A percentile compares a stretch with the other conserved stretches of the same genome.
phyloP scores from a whole-genome alignment of 2,329 filamentous ascomycete species.

The Drechslerella dactyloides region DNA sequence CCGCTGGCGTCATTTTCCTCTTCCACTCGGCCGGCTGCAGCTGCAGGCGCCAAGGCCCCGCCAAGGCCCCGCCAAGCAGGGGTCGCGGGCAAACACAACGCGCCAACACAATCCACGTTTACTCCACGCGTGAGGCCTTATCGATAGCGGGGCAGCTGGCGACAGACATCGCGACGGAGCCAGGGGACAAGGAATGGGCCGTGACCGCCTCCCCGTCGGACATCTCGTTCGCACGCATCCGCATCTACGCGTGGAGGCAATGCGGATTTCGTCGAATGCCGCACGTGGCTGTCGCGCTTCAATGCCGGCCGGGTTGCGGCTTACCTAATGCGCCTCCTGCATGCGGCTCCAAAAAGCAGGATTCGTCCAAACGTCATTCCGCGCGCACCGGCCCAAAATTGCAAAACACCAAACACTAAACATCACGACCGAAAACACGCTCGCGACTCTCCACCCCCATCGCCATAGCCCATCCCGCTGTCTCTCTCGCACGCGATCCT shows the following conservation, averaged over 20 bases:
- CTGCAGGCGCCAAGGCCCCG: neutral
- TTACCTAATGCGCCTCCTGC: neutral
- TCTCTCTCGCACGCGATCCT: neutral
- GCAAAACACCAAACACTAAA: too few species aligned
- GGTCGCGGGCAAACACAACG: neutral
- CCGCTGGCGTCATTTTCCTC: neutral
- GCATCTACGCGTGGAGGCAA: too few species aligned
- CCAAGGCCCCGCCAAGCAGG: neutral
- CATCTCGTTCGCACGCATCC: too few species aligned
- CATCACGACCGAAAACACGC: neutral
- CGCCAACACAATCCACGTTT: neutral
- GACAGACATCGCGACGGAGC: too few species aligned
- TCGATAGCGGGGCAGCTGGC: too few species aligned
- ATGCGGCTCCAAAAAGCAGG: constrained; percentile 6
- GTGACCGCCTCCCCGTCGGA: too few species aligned
- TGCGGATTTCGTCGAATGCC: neutral
- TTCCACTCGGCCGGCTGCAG: neutral
- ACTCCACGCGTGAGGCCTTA: too few species aligned
- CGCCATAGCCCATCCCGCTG: neutral
- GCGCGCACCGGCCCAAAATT: neutral
- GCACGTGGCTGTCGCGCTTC: neutral
- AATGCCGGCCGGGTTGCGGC: neutral
- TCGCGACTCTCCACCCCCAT: constrained; percentile 1
- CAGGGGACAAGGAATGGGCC: too few species aligned
- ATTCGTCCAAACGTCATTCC: constrained; percentile 5